Evolutionary conservation across 2,329 filamentous ascomycete species (phyloP).

Genomic region (Paraconiothyrium sp.): DNA sequence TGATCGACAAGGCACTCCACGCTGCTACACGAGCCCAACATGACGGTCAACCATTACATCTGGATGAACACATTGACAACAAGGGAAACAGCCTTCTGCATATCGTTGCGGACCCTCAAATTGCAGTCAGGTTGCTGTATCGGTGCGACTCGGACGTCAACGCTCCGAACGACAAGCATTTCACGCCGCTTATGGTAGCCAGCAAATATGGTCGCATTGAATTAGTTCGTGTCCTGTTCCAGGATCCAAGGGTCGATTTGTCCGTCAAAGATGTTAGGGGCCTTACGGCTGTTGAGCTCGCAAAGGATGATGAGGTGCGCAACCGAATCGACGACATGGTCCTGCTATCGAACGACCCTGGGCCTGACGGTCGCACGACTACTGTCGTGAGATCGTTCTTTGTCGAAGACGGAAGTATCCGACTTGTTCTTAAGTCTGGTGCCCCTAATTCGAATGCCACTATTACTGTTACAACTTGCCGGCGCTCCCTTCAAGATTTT

Average conservation of each 20-base stretch:
- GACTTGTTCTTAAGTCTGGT: conserved; percentile 92
- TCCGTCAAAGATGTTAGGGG: conserved; percentile 85
- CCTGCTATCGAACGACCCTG: conserved; percentile 73
- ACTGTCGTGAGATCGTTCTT: conserved; percentile 96
- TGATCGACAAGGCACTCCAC: conserved; percentile 84
- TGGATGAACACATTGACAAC: conserved; percentile 90
- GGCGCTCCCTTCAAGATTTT: conserved; percentile 87
- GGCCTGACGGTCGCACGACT: conserved; percentile 82
- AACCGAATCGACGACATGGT: conserved; percentile 96
- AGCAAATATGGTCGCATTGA: conserved; percentile 98
- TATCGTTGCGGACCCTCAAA: conserved; percentile 85
- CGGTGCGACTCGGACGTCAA: conserved; percentile 96
- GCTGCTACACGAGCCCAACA: conserved; percentile 78
- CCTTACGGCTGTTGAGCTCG: conserved; percentile 91
- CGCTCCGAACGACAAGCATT: conserved; percentile 91
- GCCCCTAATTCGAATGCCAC: conserved; percentile 82
- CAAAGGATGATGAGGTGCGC: conserved; percentile 96
- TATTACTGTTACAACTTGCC: conserved; percentile 94
- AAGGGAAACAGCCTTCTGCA: conserved; percentile 97
- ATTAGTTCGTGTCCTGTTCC: conserved; percentile 87
- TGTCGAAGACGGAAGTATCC: conserved; percentile 93
- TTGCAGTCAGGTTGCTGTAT: conserved; percentile 79
- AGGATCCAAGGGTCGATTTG: conserved; percentile 86
- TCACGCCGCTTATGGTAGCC: conserved; percentile 96
- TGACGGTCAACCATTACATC: conserved; percentile 81